Evolutionary conservation across 805 yeast species (phyloP), one percentile per base, ranked within the genome.

Genomic region (Candida alai): DNA sequence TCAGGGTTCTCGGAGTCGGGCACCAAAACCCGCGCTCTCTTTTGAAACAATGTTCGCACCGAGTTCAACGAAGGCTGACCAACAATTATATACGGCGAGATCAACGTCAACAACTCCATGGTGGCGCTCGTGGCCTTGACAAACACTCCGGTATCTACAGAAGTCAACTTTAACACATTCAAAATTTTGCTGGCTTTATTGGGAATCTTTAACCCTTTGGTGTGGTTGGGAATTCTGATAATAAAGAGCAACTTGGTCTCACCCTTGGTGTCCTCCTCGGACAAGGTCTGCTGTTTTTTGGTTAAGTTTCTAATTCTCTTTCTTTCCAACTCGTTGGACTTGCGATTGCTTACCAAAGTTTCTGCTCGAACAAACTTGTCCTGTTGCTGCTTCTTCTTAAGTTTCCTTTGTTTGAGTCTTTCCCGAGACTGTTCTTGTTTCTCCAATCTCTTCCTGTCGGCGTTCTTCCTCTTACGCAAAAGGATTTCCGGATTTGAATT

Each of bases 401-500:
- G 66, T 34, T 48, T 54, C 42, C 63, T 67, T 31, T 63, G 69
- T 35, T 68, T 69, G 27, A 62, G 65, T 56, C 72, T 76, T 48
- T 66, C 60, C 42, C 68, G 68, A 11, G 80, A 79, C 36, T 70
- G 70, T 44, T 80, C 84, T 56, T 82, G 90, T 52, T 80, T 84
- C 56, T 80, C 84, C 35, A 83, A 48, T 56, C 88, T 73, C 45
- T 79, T 66, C 56, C 82, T 68, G 56, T 84, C 90, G 40, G 81
- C 83, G 52, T 81, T 75, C 65, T 83, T 84, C 62, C 94, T 77
- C 66, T 84, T 84, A 52, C 79, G 77, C 42, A 84, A 70, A 47
- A 84, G 74, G 36, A 84, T 70, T 57, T 84, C 93, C 24, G 93
- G 90, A 52, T 80, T 82, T 17, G 82, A 70, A 54, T 80, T 76